Percentiles rank a stretch among this genome's conserved stretches.
These are phyloP conservation scores for Pythium utonaiense DNA, from an alignment of 352 stramenopile genomes.

Conservation along the genomic window DNA sequence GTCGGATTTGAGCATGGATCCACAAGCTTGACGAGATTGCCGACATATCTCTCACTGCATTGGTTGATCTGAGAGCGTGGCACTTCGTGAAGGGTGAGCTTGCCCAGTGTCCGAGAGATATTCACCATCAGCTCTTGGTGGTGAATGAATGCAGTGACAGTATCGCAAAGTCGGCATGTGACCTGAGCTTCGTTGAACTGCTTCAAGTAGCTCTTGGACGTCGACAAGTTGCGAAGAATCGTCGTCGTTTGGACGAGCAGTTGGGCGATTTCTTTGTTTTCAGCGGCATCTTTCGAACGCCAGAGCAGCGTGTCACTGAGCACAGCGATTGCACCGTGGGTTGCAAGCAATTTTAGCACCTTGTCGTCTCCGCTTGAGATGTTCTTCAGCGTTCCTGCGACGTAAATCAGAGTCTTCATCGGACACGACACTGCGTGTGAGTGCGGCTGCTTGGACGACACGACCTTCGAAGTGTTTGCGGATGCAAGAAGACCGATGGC, in stretches of 20 bases:
- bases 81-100: constrained; percentile 74
- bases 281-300: constrained; percentile 19
- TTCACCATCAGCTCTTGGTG: constrained; percentile 79
- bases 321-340: constrained; percentile 53
- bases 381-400: constrained; percentile 71
- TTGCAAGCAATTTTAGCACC: constrained; percentile 59
- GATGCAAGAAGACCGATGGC: constrained; percentile 39
- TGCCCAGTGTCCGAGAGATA: constrained; percentile 72
- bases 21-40: constrained; percentile 47
- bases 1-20: constrained; percentile 34
- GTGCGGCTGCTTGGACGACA: neutral
- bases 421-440: constrained; percentile 14
- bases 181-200: constrained; percentile 64
- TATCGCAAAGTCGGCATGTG: constrained; percentile 39
- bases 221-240: constrained; percentile 65
- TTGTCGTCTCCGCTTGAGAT: constrained; percentile 54
- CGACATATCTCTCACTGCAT: constrained; percentile 26
- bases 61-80: constrained; percentile 71
- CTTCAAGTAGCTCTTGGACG: constrained; percentile 55
- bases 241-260: constrained; percentile 65
- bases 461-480: neutral
- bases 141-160: constrained; percentile 38
- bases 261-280: constrained; percentile 63
- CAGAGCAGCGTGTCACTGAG: constrained; percentile 50
- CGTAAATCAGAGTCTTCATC: constrained; percentile 61